phyloP scores from a whole-genome alignment of 768 basidiomycete species.

The Suillus placidus region DNA sequence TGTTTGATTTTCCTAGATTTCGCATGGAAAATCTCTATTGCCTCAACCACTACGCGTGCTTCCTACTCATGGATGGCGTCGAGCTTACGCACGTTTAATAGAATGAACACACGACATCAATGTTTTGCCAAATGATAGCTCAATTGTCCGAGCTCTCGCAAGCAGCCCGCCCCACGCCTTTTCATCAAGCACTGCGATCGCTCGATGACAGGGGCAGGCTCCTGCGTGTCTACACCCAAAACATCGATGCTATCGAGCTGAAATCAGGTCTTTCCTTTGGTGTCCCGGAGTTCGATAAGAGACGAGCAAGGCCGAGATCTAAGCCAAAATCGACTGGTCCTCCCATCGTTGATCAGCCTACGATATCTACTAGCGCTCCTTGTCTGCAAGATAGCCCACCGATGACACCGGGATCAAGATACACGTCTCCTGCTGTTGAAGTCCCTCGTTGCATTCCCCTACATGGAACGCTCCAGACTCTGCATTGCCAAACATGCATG shows the following conservation, averaged over 20 bases:
- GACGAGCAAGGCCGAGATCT: conserved; percentile 54
- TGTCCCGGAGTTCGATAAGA: conserved; percentile 69
- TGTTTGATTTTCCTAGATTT: conserved; percentile 8
- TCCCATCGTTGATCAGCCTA: conserved; percentile 18
- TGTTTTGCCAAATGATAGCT: conserved; percentile 91
- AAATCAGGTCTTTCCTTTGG: conserved; percentile 89
- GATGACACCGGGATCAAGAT: conserved; percentile 37
- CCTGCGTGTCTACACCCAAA: conserved; percentile 89
- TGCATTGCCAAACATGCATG: conserved; percentile 83
- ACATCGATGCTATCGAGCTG: conserved; percentile 87
- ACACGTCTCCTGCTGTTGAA: conserved; percentile 55
- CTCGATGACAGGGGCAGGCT: conserved; percentile 79
- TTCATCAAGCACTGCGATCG: conserved; percentile 72
- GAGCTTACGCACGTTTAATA: conserved; percentile 36
- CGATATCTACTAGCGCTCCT: conserved; percentile 16
- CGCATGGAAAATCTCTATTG: neutral
- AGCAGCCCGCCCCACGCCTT: conserved; percentile 75
- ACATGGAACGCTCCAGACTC: conserved; percentile 79
- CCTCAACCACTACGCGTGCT: conserved; percentile 8
- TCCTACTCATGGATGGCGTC: conserved; percentile 7
- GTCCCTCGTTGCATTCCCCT: conserved; percentile 86
- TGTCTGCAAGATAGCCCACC: conserved; percentile 18
- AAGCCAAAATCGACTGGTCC: conserved; percentile 41
- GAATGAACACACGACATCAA: conserved; percentile 74
- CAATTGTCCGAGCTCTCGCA: conserved; percentile 74